phyloP scores from a whole-genome alignment of 805 yeast genomes.

The Zygosaccharomyces lentus region DNA sequence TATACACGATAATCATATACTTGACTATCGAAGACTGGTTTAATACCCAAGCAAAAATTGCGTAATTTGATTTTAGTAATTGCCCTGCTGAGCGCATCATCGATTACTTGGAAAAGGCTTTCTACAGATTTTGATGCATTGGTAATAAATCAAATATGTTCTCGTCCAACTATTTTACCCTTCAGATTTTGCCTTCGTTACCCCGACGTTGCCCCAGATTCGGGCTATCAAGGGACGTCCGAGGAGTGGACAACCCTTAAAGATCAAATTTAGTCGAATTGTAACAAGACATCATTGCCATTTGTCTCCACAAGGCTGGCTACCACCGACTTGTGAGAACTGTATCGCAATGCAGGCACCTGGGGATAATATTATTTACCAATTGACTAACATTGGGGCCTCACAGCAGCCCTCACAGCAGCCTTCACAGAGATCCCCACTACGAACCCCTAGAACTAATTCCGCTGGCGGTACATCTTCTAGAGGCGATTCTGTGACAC shows the following conservation, averaged over 20 bases:
- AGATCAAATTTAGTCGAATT: not conserved
- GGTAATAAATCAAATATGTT: too few species aligned
- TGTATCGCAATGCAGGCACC: constrained; percentile 8
- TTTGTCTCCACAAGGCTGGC: not conserved
- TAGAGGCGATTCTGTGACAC: constrained; percentile 9
- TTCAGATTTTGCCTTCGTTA: not conserved
- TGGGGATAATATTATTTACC: constrained; percentile 13
- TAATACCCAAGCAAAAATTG: too few species aligned
- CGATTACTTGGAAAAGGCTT: too few species aligned
- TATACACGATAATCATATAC: too few species aligned
- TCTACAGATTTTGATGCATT: too few species aligned
- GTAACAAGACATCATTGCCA: not conserved
- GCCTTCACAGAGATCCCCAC: constrained; percentile 11
- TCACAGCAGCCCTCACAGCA: constrained; percentile 10
- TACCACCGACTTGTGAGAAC: not conserved
- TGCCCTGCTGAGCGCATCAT: too few species aligned
- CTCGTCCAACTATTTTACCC: not conserved
- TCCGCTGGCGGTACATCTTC: constrained; percentile 5
- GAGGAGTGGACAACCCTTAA: too few species aligned
- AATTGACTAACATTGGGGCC: constrained; percentile 18
- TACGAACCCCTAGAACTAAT: constrained; percentile 12
- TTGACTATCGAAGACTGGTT: too few species aligned
- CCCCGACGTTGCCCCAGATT: not conserved
- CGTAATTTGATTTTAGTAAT: too few species aligned
- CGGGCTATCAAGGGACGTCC: too few species aligned